Base-by-base conservation (phyloP, 164 flowering plant species). In the Pachysandra terminalis region DNA sequence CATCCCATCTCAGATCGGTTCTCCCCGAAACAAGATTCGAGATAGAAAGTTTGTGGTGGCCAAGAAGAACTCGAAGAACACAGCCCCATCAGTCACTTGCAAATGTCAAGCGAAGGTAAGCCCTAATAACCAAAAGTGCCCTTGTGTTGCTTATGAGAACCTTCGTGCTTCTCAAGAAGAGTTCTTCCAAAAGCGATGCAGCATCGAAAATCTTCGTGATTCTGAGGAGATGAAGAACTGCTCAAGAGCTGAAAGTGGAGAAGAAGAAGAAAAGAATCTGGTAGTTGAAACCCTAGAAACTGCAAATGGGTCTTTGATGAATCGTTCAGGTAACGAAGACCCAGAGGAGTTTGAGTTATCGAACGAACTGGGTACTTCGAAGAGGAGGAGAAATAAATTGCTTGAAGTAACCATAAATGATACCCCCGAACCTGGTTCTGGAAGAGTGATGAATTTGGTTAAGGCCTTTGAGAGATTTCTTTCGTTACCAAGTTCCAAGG, bases 141-240 rank as follows among this genome's bases (percentile, higher is more conserved):
- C 82, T 1, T 86, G 92, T 62, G 77, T 85, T 63, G 97, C 99
- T 23, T 90, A 92, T 67, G 86, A 92, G 85, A 90, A 56, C 40
- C 69, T 96, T 26, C 77, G 96, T 68, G 92, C 86, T 25, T 88
- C 95, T 0, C 99, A 92, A 67, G 97, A 95, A 66, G 91, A 81
- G 68, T 92, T 92, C 71, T 89, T 87, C 68, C 80, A 79, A 78
- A 78, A 62, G 35, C 65, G 72, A 63, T 48, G 61, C 49, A 45
- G 27, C 25, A 41, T 40, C 0, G 74, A 67, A 35, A 74, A 61
- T 0, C 54, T 61, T 2, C 60, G 23, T 0, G 80, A 71, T 14
- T 40, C 15, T 17, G 71, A 68, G 8, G 48, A 28, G 0, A 56
- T n/a, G 25, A 37, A 59, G 45, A 54, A 56, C 27, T 26, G 22